Evolutionary conservation across 2,329 filamentous ascomycete species (phyloP).

Genomic region (Coniochaeta hoffmannii): DNA sequence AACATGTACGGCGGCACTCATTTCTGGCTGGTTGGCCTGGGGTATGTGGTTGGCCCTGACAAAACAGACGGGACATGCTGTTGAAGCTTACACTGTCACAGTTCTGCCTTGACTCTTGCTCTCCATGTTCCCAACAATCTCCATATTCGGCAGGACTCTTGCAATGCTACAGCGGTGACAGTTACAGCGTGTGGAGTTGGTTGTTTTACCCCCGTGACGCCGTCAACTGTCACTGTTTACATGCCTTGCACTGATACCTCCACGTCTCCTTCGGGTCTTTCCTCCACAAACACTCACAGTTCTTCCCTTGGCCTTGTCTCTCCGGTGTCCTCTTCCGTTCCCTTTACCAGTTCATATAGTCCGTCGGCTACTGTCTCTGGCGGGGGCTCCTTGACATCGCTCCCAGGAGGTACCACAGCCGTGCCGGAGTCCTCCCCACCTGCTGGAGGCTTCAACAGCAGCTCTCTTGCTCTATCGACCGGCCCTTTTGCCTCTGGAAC

Average conservation of each 20-base stretch:
- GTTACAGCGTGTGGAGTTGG: conserved; percentile 6
- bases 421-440: background rate
- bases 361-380: background rate
- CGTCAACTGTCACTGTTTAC: conserved; percentile 5
- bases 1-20: conserved; percentile 3
- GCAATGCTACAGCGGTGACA: conserved; percentile 7
- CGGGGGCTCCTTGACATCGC: background rate
- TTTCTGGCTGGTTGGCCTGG: conserved; percentile 1
- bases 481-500: background rate
- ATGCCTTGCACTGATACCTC: background rate
- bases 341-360: background rate
- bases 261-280: background rate
- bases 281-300: background rate
- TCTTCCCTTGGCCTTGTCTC: background rate
- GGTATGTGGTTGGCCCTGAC: background rate
- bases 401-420: background rate
- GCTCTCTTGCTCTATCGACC: background rate
- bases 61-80: background rate
- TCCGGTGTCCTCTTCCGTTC: background rate
- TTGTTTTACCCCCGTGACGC: background rate
- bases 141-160: background rate
- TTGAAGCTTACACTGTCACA: background rate
- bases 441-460: background rate
- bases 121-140: background rate
- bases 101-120: background rate